Base-by-base conservation (phyloP, 768 basidiomycete genomes). In the Russula olivacea region DNA sequence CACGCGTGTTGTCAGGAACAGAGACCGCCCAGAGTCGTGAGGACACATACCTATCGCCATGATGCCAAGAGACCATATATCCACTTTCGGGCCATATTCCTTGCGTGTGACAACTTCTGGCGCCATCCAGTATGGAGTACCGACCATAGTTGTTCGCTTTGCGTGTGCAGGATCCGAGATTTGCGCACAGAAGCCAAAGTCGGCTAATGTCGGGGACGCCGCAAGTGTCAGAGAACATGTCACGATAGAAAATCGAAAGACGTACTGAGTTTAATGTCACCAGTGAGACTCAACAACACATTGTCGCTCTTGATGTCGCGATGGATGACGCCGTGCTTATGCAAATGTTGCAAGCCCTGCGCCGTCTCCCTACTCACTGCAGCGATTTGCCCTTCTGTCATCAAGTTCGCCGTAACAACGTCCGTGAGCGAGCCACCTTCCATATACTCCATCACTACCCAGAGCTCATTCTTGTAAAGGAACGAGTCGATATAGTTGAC, bases 391-490 rank as follows among this genome's bases (percentile, higher is more conserved):
- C 95, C 97, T 74, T 98, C 97, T 0, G 91, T 94, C 95, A 99
- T 98, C 71, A 97, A 76, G 74, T 95, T 94, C 55, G 89, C 91
- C n/a, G 93, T 94, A 69, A 94, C 94, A 65, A 98, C 94, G 72
- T 98, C 96, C 5, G 96, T 99, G 51, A 98, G 77, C 34, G 85
- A 88, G 38, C 93, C 91, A 45, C 95, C 95, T 76, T 98, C 96
- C 95, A 98, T 98, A 76, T 95, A 98, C 77, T 98, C 97, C 97
- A 99, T 98, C 61, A 98, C 93, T 43, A 99, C 94, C 97, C 97
- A 98, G 3, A 99, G 81, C 72, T 98, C 97, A 73, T 96, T 97
- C 81, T 92, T 94, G 80, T 96, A 85, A 47, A 98, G 76, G 83
- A 98, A 99, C 3, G 94, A 96, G 73, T 99, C 97, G 71, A 98